phyloP scores from a whole-genome alignment of 768 basidiomycete species.

The Lyophyllum atratum region DNA sequence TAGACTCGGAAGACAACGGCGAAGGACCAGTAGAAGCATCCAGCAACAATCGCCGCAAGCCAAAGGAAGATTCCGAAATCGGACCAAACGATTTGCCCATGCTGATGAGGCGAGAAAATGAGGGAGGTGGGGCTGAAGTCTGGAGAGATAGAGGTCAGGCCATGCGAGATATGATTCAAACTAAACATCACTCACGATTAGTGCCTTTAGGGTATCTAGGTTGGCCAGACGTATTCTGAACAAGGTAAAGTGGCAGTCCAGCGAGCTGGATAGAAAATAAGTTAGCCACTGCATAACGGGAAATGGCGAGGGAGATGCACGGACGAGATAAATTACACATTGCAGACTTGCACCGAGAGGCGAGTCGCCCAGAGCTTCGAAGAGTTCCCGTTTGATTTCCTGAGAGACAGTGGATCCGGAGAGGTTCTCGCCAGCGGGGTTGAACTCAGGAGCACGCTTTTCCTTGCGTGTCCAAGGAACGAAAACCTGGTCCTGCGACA shows the following conservation, averaged over 20 bases:
- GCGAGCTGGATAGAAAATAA: slow-evolving; percentile 37
- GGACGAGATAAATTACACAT: slow-evolving; percentile 49
- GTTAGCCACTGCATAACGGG: neutral
- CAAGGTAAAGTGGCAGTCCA: slow-evolving; percentile 76
- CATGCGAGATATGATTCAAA: neutral
- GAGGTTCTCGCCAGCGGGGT: slow-evolving; percentile 57
- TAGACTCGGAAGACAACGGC: slow-evolving; percentile 67
- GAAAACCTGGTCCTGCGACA: slow-evolving; percentile 95
- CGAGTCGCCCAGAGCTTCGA: slow-evolving; percentile 77
- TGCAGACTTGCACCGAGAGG: slow-evolving; percentile 56
- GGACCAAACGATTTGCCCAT: slow-evolving; percentile 63
- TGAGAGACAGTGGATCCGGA: slow-evolving; percentile 51
- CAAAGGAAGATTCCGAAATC: slow-evolving; percentile 72
- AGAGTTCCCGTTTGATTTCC: slow-evolving; percentile 56
- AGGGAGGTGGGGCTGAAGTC: slow-evolving; percentile 67
- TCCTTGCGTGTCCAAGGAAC: slow-evolving; percentile 85
- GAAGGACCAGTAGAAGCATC: slow-evolving; percentile 57
- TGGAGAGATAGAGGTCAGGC: slow-evolving; percentile 3
- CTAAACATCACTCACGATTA: slow-evolving; percentile 55
- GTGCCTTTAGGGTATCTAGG: slow-evolving; percentile 62
- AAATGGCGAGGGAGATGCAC: slow-evolving; percentile 9
- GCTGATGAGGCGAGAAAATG: slow-evolving; percentile 74
- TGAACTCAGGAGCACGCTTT: slow-evolving; percentile 50
- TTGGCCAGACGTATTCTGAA: slow-evolving; percentile 75
- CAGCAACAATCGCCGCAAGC: slow-evolving; percentile 48